Percentiles rank a stretch among this genome's conserved stretches.
Evolutionary conservation across 208 protist genomes (phyloP).

Genomic region (Leishmania arabica): DNA sequence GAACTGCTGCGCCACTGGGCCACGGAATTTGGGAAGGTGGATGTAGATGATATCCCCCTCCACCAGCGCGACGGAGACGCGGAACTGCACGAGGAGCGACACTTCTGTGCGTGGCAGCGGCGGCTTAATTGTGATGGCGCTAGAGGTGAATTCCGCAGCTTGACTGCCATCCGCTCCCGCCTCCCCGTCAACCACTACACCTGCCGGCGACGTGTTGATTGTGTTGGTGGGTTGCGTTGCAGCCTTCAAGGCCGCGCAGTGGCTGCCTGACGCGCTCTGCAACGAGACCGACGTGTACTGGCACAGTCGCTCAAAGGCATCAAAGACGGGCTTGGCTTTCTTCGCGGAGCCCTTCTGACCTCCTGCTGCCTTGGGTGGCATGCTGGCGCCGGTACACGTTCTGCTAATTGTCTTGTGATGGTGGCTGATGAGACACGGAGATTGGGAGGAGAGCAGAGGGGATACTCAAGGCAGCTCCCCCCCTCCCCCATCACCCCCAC

Average conservation of each 20-base stretch:
- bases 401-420: background rate
- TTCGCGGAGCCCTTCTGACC: slow-evolving; percentile 19
- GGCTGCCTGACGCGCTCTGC: background rate
- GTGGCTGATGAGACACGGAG: background rate
- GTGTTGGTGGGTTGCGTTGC: background rate
- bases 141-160: slow-evolving; percentile 62
- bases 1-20: slow-evolving; percentile 46
- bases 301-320: slow-evolving; percentile 47
- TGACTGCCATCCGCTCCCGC: background rate
- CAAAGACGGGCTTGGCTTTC: slow-evolving; percentile 47
- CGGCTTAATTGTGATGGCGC: slow-evolving; percentile 52
- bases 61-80: slow-evolving; percentile 55
- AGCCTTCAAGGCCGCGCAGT: background rate
- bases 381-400: background rate
- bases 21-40: slow-evolving; percentile 67
- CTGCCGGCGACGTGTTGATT: background rate
- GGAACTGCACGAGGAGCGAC: slow-evolving; percentile 61
- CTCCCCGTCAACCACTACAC: background rate
- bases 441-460: background rate
- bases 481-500: background rate
- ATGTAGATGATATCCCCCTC: slow-evolving; percentile 67
- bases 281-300: slow-evolving; percentile 27
- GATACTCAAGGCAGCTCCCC: background rate
- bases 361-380: slow-evolving; percentile 23
- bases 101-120: slow-evolving; percentile 66